Percentiles rank a stretch among this genome's conserved stretches.
Evolutionary conservation across 2,329 filamentous ascomycete species (phyloP).

Genomic region (Xylariomycetidae sp.): DNA sequence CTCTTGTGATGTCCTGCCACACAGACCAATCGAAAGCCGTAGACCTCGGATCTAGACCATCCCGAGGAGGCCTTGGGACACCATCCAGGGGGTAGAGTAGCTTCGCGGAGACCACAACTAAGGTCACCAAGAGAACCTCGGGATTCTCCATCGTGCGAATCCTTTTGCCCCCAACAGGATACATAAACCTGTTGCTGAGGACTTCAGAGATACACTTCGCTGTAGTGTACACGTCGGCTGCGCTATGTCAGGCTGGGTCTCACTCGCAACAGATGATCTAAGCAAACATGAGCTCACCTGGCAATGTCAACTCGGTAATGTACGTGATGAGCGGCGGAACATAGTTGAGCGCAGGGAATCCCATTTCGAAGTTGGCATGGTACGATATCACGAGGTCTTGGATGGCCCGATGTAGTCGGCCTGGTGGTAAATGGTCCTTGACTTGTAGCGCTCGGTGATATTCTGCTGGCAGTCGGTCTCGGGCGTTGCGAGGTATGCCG

Average conservation of each 20-base stretch:
- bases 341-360: constrained; percentile 67
- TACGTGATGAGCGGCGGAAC: constrained; percentile 63
- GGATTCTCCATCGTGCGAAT: constrained; percentile 56
- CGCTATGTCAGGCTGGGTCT: constrained; percentile 18
- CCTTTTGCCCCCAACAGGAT: constrained; percentile 41
- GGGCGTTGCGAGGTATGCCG: constrained; percentile 58
- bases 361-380: constrained; percentile 60
- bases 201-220: constrained; percentile 50
- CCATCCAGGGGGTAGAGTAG: constrained; percentile 70
- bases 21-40: constrained; percentile 64
- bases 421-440: constrained; percentile 38
- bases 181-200: constrained; percentile 50
- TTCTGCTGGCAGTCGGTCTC: constrained; percentile 53
- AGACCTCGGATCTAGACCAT: constrained; percentile 49
- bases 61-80: constrained; percentile 40
- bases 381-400: constrained; percentile 59
- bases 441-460: constrained; percentile 57
- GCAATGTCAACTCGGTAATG: constrained; percentile 66
- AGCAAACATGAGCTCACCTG: constrained; percentile 43
- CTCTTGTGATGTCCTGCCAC: constrained; percentile 54
- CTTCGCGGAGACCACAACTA: constrained; percentile 72
- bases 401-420: constrained; percentile 59
- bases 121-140: constrained; percentile 65
- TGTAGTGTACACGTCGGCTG: constrained; percentile 59
- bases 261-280: neutral